phyloP scores from a whole-genome alignment of 768 basidiomycete genomes.

The Pleurotus djamor region DNA sequence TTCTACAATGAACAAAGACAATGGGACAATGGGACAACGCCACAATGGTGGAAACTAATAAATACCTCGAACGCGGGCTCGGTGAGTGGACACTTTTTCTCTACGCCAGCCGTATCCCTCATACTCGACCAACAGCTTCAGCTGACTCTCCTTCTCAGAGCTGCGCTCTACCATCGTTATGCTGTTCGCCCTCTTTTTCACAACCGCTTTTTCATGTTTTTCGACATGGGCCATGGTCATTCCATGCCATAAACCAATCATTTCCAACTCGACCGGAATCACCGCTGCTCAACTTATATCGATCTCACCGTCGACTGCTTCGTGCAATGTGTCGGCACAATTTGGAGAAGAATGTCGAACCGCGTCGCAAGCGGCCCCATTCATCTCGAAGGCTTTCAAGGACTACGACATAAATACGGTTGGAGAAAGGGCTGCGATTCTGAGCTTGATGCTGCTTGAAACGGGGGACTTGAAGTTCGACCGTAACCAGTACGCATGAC shows the following conservation, averaged over 20 bases:
- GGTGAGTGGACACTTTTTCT: no score
- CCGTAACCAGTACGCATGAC: conserved; percentile 5
- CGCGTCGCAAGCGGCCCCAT: conserved; percentile 4
- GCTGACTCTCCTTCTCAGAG: neutral
- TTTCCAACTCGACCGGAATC: neutral
- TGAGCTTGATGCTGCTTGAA: conserved; percentile 9
- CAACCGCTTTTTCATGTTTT: neutral
- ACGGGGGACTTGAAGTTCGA: conserved; percentile 7
- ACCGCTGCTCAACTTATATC: neutral
- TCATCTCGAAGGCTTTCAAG: conserved; percentile 4
- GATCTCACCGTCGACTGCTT: neutral
- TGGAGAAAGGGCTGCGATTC: conserved; percentile 6
- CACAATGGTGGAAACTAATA: no score
- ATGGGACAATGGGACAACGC: no score
- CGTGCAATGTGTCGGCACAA: conserved; percentile 1
- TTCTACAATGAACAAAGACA: no score
- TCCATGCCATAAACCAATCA: neutral
- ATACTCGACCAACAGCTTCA: no score
- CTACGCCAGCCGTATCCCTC: no score
- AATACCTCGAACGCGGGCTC: no score
- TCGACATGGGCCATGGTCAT: neutral
- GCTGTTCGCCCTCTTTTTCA: neutral
- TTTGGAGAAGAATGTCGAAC: conserved; percentile 7
- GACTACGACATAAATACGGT: conserved; percentile 6
- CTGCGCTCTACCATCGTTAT: conserved; percentile 2